Evolutionary conservation across 257 asterid genomes (phyloP).

Genomic region (Capsicum rhomboideum): DNA sequence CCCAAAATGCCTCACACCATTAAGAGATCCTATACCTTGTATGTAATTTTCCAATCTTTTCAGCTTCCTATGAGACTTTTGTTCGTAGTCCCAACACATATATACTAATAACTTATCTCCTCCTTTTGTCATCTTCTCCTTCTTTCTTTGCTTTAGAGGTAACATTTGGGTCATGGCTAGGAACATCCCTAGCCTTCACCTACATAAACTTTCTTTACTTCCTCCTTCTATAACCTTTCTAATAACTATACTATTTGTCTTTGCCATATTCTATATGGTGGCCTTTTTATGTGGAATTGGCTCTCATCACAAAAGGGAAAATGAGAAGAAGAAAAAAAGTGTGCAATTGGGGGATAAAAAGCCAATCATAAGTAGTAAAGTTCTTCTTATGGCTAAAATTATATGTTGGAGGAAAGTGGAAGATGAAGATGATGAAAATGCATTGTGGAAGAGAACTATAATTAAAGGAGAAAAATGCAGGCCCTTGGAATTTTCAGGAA

Average conservation of each 20-base stretch:
- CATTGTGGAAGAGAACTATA: constrained; percentile 53
- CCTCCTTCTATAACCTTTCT: background rate
- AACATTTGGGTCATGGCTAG: background rate
- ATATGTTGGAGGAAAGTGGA: constrained; percentile 48
- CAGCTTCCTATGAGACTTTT: too few relatives aligned
- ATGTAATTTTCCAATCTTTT: too few relatives aligned
- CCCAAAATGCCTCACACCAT: too few relatives aligned
- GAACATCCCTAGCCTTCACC: background rate
- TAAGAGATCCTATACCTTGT: too few relatives aligned
- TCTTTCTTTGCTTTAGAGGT: background rate
- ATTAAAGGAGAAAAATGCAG: constrained; percentile 52
- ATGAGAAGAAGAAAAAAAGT: constrained; percentile 2
- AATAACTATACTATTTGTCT: background rate
- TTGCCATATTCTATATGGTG: background rate
- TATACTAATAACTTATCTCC: background rate
- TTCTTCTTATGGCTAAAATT: constrained; percentile 34
- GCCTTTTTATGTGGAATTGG: background rate
- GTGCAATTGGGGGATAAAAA: constrained; percentile 36
- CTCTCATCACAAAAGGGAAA: constrained; percentile 1
- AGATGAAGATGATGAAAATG: constrained; percentile 19
- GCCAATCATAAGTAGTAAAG: constrained; percentile 39
- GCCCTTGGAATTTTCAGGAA: constrained; percentile 51
- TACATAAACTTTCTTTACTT: background rate
- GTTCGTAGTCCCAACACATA: too few relatives aligned
- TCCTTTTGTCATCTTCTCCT: background rate